Base-by-base conservation (phyloP, 768 basidiomycete species). In the Suillus subluteus region DNA sequence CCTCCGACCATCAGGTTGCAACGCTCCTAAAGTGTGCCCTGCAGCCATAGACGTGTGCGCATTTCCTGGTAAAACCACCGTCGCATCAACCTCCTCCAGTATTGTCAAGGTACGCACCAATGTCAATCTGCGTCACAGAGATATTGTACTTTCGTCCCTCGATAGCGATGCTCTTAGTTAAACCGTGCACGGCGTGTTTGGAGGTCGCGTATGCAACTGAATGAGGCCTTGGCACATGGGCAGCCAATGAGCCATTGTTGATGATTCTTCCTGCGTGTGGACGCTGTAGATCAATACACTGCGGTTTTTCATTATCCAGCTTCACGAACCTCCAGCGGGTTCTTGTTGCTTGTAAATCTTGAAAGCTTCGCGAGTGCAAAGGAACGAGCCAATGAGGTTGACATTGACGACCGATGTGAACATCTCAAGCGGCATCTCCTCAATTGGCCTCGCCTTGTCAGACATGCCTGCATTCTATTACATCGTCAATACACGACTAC, bases 211-310 rank as follows among this genome's bases (percentile, higher is more conserved):
- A 96, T 0, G 92, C 82, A 30, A 75, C 75, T 1, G 85, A 81
- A 70, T 86, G 76, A 1, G 88, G 89, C n/a, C 91, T 84, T 1
- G 92, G 91, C 4, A 86, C 81, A 67, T 90, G 86, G 0, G 91
- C 91, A 1, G 90, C 84, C 30, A 93, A 80, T n/a, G 88, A 91
- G 1, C 93, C 94, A 70, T 95, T 94, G 80, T 95, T 94, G 78
- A 96, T 90, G 68, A 95, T 91, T 23, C 92, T 84, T 3, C 88
- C 88, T 89, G 66, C 12, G 48, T 35, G 30, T 46, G 11, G 32
- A 26, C 26, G 26, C 66, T 26, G 38, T 46, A 55, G 48, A 62
- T 58, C 55, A 43, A 43, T n/a, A 21, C 26, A 65, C 23, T 58
- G 58, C 30, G 50, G 12, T 61, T 30, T 50, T 21, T 52, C 11